Conservation (phyloP, 352 stramenopile species). For the Phytophthora lateralis region DNA sequence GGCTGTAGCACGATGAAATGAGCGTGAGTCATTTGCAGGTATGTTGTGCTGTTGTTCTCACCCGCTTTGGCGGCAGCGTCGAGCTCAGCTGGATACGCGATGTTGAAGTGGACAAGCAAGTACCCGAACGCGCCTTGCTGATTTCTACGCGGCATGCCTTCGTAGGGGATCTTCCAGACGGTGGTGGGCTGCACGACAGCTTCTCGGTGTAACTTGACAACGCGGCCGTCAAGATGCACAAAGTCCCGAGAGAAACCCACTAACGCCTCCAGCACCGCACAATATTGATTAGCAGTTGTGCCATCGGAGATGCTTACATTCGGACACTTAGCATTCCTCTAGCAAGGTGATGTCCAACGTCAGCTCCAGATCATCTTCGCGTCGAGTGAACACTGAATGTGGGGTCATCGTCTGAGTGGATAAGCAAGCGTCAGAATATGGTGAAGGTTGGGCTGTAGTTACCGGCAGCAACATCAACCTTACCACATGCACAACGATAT, state of each 20-base stretch:
- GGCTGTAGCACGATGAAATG: conserved; percentile 11
- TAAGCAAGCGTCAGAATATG: too few relatives aligned
- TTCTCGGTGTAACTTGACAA: conserved; percentile 78
- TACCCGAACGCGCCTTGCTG: conserved; percentile 63
- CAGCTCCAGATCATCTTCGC: conserved; percentile 84
- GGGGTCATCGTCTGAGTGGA: conserved; percentile 11
- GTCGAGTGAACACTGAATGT: conserved; percentile 72
- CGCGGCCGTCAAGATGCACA: conserved; percentile 88
- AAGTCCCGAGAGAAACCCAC: conserved; percentile 90
- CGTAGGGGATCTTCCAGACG: conserved; percentile 78
- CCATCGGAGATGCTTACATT: background rate
- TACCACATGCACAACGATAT: conserved; percentile 18
- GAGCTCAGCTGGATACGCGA: conserved; percentile 86
- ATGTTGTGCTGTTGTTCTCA: conserved; percentile 2
- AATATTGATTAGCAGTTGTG: background rate
- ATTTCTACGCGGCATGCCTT: conserved; percentile 93
- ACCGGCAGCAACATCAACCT: background rate
- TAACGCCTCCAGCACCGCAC: conserved; percentile 54
- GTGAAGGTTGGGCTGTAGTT: too few relatives aligned
- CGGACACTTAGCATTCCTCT: conserved; percentile 37
- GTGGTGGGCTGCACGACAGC: conserved; percentile 84
- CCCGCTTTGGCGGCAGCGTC: conserved; percentile 16
- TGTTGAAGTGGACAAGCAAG: conserved; percentile 93
- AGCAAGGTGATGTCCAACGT: conserved; percentile 92
- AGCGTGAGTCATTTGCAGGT: background rate